Conservation (phyloP, 768 basidiomycete species). For the Trametes cingulata region DNA sequence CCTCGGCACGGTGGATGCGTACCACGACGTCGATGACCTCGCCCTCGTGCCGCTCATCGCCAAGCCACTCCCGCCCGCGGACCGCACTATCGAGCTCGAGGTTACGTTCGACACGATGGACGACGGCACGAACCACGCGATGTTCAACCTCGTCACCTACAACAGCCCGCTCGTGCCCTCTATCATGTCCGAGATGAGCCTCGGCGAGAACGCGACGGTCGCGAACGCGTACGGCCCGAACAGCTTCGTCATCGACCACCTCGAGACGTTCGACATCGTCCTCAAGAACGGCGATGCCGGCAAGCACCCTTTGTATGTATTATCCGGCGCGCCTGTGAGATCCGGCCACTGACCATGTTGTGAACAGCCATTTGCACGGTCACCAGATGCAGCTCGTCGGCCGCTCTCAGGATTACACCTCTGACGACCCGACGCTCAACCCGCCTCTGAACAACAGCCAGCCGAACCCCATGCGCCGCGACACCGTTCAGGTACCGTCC, state of each 20-base stretch:
- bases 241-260: constrained; percentile 73
- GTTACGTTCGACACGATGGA: constrained; percentile 81
- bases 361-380: constrained; percentile 81
- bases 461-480: constrained; percentile 87
- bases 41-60: constrained; percentile 62
- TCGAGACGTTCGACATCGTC: constrained; percentile 77
- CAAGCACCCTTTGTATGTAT: constrained; percentile 80
- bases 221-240: constrained; percentile 74
- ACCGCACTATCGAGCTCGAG: constrained; percentile 67
- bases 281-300: constrained; percentile 71
- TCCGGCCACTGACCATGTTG: background rate
- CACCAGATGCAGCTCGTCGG: constrained; percentile 84
- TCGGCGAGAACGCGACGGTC: constrained; percentile 73
- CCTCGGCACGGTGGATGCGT: constrained; percentile 53
- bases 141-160: constrained; percentile 68
- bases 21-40: constrained; percentile 66
- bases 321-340: background rate
- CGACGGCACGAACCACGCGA: constrained; percentile 84
- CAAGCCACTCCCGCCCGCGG: constrained; percentile 50
- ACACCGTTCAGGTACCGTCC: constrained; percentile 79
- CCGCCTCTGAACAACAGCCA: constrained; percentile 79
- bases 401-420: constrained; percentile 68
- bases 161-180: constrained; percentile 73
- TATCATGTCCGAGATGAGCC: constrained; percentile 71
- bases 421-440: constrained; percentile 74